Evolutionary conservation across 257 asterid genomes (phyloP).

Genomic region (Salvia rosmarinus): DNA sequence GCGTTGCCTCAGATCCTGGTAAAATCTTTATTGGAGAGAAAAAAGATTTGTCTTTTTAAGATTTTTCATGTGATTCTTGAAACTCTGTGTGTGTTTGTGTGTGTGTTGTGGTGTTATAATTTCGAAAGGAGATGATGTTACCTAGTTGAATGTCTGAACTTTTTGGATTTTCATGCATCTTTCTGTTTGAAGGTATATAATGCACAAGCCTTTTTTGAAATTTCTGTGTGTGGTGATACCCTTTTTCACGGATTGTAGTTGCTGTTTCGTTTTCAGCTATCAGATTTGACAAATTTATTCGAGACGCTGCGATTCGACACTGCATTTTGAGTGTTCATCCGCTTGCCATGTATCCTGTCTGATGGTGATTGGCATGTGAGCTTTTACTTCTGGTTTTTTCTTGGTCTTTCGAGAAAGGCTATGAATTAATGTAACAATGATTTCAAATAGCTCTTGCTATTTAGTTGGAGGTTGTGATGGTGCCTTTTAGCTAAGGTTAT

Average conservation of each 20-base stretch:
- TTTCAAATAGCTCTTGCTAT: conserved; percentile 48
- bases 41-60: conserved; percentile 38
- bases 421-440: conserved; percentile 58
- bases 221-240: conserved; percentile 28
- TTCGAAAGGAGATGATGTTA: background rate
- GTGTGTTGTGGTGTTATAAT: background rate
- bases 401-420: conserved; percentile 37
- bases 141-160: conserved; percentile 43
- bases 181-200: conserved; percentile 28
- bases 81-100: conserved; percentile 32
- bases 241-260: conserved; percentile 46
- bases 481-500: conserved; percentile 62
- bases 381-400: conserved; percentile 32
- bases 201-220: conserved; percentile 40
- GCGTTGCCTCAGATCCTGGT: conserved; percentile 90
- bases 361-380: conserved; percentile 40
- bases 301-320: conserved; percentile 30
- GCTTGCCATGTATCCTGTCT: conserved; percentile 29
- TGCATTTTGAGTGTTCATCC: conserved; percentile 30
- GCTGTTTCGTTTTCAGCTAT: conserved; percentile 42
- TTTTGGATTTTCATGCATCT: conserved; percentile 35
- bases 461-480: conserved; percentile 52
- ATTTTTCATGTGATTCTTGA: conserved; percentile 70
- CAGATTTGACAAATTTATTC: conserved; percentile 51
- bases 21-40: conserved; percentile 40